Evolutionary conservation across 352 stramenopile genomes (phyloP), one percentile per base, ranked within the genome.

Genomic region (Pythium folliculosum): DNA sequence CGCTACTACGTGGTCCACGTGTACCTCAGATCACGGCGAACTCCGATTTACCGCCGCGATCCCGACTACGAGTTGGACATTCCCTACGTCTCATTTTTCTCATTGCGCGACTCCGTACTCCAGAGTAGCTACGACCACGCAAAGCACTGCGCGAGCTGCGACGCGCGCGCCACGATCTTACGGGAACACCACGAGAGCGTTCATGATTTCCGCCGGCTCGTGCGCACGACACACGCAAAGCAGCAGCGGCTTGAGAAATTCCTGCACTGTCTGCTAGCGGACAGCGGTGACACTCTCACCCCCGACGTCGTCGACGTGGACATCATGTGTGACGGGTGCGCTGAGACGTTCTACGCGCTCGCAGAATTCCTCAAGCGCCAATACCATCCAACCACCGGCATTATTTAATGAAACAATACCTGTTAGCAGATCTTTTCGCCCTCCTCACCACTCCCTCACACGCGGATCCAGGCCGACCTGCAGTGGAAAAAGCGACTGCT

Each of bases 1-100:
- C 58, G 58, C 23, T 58, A 43, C 32, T 65, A 65, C 47, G 37
- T 65, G 2, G 17, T 65, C 12, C 47, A 65, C 32, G 47, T 65
- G 10, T 57, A 65, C 17, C 35, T 54, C 22, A 51, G 35, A 30
- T 57, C 47, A 17, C 1, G 30, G 2, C 45, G 23, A 2, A 30
- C 22, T 2, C 47, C 58, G 0, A 56, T 65, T 10, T 50, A 65
- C 47, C n/a, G 22, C 1, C 58, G 58, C 5, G 58, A 65, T 17
- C 45, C 58, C 3, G 32, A 57, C 47, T 55, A 65, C 35, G 19
- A 22, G 25, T n/a, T 65, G 16, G 58, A 58, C 10, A 8, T n/a
- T 19, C 23, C 58, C 5, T 57, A 65, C 35, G 45, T 32, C 3
- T 16, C 45, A 32, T 56, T 65, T 30, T 56, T 57, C 8, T 14